Evolutionary conservation across 495 filamentous ascomycete species (phyloP), one percentile per base, ranked within the genome.

Genomic region (Parmelia sp.): DNA sequence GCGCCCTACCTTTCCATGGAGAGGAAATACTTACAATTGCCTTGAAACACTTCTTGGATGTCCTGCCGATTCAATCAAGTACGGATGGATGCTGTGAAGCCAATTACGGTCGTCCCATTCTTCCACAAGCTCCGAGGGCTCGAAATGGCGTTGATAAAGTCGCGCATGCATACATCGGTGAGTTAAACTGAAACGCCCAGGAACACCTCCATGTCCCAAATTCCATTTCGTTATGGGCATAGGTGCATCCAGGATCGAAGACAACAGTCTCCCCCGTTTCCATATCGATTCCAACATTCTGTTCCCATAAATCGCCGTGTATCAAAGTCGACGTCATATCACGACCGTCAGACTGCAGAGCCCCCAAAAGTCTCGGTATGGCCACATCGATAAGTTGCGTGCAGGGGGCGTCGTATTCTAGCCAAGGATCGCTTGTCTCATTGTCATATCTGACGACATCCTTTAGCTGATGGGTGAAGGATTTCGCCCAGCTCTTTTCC

Each of bases 141-240:
- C 57, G 61, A 63, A 27, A 51, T 73, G 49, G 23, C 63, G 60
- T 36, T 73, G 68, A 56, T 77, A 75, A 42, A 63, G 59, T 21
- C 58, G 57, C 65, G 62, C 68, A 47, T 70, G 62, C 68, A 47
- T 70, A 71, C 56, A 66, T 62, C 10, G 65, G 65, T 14, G 65
- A 67, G 42, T 68, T 70, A 35, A 69, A 66, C 40, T 69, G 40
- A 36, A 36, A 63, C 21, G 68, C 64, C 63, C 65, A 71, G 40
- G 61, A 67, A 58, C 69, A 69, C 44, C 77, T 62, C 73, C 76
- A 79, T 23, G 72, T 75, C 23, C 72, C 73, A 19, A 77, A 71
- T 63, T 72, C 73, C 77, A 77, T 77, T 62, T 83, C 81, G 60
- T 83, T 80, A 65, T 84, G 81, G 6, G 75, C 80, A 71, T 78